These are phyloP conservation scores for Steccherinum ochraceum DNA, from an alignment of 768 basidiomycete species.

Conservation along the genomic window DNA sequence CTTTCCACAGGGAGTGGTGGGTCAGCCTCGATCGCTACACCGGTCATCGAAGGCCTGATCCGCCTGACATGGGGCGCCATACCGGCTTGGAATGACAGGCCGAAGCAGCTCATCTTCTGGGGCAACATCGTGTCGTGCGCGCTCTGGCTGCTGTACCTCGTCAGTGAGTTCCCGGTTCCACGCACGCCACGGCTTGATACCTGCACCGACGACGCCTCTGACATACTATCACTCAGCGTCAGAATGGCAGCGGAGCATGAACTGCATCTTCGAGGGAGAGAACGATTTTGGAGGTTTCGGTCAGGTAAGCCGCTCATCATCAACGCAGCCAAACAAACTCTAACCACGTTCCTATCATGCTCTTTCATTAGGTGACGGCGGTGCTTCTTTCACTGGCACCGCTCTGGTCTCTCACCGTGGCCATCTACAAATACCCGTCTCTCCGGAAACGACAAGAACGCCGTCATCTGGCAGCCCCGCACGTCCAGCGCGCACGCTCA, in stretches of 20 bases:
- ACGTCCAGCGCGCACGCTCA: background rate
- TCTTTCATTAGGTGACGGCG: conserved; percentile 17
- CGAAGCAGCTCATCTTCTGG: conserved; percentile 9
- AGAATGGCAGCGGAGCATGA: conserved; percentile 15
- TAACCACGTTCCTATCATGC: background rate
- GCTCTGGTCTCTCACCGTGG: conserved; percentile 17
- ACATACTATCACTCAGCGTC: no score
- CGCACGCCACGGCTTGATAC: no score
- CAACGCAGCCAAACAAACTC: background rate
- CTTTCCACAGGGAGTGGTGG: background rate
- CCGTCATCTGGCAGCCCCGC: background rate
- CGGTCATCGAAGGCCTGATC: background rate
- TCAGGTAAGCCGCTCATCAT: conserved; percentile 10
- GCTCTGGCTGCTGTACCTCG: conserved; percentile 17
- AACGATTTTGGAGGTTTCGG: conserved; percentile 18
- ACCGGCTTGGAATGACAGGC: conserved; percentile 6
- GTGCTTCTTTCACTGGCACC: conserved; percentile 17
- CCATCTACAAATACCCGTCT: conserved; percentile 16
- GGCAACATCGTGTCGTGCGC: conserved; percentile 10
- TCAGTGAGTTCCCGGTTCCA: conserved; percentile 8
- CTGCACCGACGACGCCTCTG: no score
- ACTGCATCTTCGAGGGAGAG: conserved; percentile 19
- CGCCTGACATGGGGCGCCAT: background rate
- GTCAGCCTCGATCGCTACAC: background rate
- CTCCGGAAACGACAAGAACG: conserved; percentile 3